Percentiles rank a stretch among this genome's conserved stretches.
Conservation (phyloP, 2,329 filamentous ascomycete genomes). For the Fusarium poae region DNA sequence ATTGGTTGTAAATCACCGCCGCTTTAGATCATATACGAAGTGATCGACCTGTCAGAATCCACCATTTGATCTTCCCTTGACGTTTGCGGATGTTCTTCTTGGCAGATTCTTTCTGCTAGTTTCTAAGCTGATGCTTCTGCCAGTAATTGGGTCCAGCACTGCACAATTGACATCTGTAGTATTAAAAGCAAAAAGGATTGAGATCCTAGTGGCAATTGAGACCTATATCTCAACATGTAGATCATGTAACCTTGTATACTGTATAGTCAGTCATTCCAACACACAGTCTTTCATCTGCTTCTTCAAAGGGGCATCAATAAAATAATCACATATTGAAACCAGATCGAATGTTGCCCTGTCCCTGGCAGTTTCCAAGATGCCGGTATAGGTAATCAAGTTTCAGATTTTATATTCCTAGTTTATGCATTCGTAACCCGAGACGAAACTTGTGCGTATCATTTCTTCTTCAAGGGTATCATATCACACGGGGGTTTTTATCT, state of each 20-base stretch:
- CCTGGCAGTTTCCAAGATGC: neutral
- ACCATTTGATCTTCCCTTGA: neutral
- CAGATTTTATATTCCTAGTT: constrained; percentile 1
- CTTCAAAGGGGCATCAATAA: neutral
- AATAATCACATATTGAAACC: neutral
- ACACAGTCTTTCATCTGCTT: constrained; percentile 4
- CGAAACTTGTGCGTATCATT: constrained; percentile 25
- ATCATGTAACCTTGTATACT: constrained; percentile 26
- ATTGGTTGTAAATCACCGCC: constrained; percentile 20
- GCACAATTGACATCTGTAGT: neutral
- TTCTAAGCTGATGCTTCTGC: neutral
- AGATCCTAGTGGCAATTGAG: no score
- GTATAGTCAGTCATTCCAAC: constrained; percentile 24
- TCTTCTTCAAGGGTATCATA: neutral
- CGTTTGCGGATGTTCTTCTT: neutral
- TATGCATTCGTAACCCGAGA: constrained; percentile 22
- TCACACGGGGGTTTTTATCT: constrained; percentile 9
- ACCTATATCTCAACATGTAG: no score
- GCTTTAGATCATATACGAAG: constrained; percentile 12
- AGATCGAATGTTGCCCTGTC: neutral
- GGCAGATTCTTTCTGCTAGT: neutral
- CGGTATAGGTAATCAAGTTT: neutral
- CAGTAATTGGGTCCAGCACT: neutral
- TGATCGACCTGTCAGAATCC: constrained; percentile 19
- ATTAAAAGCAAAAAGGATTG: no score